Conservation (phyloP, 176 grass and related monocot species). For the Poa pratensis region DNA sequence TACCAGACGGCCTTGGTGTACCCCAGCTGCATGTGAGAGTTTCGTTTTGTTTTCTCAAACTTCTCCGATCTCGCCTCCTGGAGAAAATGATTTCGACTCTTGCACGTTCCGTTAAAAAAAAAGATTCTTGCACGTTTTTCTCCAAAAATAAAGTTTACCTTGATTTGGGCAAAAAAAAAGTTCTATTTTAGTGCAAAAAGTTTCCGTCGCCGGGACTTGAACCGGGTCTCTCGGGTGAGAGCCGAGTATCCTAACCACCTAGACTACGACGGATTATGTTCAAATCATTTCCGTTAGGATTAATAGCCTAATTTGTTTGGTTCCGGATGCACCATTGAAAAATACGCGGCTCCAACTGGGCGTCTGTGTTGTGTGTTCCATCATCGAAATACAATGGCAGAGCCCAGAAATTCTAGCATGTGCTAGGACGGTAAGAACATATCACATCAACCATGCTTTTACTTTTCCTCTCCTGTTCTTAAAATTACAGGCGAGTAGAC, state of each 20-base stretch:
- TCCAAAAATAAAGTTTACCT: neutral
- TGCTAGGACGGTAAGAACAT: too few relatives aligned
- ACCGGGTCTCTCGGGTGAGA: conserved; percentile 99
- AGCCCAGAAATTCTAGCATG: too few relatives aligned
- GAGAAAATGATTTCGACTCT: neutral
- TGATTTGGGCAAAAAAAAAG: too few relatives aligned
- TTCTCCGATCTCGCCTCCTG: neutral
- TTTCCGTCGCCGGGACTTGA: conserved; percentile 84
- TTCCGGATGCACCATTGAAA: too few relatives aligned
- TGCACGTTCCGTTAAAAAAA: neutral
- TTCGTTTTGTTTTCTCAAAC: neutral
- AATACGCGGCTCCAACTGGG: too few relatives aligned
- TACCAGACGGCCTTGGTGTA: too few relatives aligned
- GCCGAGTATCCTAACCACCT: conserved; percentile 98
- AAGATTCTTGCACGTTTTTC: neutral
- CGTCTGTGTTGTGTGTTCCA: too few relatives aligned
- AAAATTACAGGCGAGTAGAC: neutral
- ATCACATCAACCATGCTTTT: too few relatives aligned
- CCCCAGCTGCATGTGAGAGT: too few relatives aligned
- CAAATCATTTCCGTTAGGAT: rapidly evolving
- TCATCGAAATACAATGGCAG: too few relatives aligned
- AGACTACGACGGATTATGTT: conserved; percentile 77
- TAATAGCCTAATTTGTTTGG: too few relatives aligned
- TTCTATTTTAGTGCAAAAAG: neutral
- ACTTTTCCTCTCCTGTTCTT: too few relatives aligned